Base-by-base conservation (phyloP, 2,329 filamentous ascomycete genomes). In the Beauveria rudraprayagi region DNA sequence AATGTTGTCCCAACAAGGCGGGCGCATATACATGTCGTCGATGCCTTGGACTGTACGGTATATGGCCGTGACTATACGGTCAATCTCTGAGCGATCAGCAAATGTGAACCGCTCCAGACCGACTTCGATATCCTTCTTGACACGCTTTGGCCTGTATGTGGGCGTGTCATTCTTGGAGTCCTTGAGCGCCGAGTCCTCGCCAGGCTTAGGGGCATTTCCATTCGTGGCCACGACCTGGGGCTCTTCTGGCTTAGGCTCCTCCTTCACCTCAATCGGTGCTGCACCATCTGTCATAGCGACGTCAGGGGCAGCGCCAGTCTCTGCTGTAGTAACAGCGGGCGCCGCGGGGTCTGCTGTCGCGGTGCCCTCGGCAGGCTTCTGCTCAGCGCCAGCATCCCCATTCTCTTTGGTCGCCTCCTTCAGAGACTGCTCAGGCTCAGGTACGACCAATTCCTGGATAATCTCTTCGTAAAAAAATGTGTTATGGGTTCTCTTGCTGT, bases 1-100 rank as follows among this genome's bases (percentile, higher is more conserved):
- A 57, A 99, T 76, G 63, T 89, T 90, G 68, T 97, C 93, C 94
- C 94, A 99, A 65, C 95, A 88, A 41, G 89, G 83, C 41, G 90
- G 87, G 50, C 94, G 86, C 79, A 92, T 92, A 68, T 89, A 88
- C 66, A 91, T 85, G 64, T 96, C 92, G 51, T 91, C 87, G 26
- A 96, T 90, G 41, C 86, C 85, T 67, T 92, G 87, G 57, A 97
- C 86, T 1, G 91, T 87, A 62, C 88, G 85, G 74, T 96, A 92
- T 65, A 97, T 88, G 44, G 90, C 86, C 60, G 88, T 87, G 26
- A 90, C 90, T 64, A 99, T 91, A 61, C 86, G 86, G 70, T 96
- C 91, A 48, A 97, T 83, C 61, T 96, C 86, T 3, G 80, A 82
- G 59, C 88, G 86, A 63, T 84, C 80, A 1, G 85, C 86, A 65